Base-by-base conservation (phyloP, 352 stramenopile species). In the Elongisporangium senticosum region DNA sequence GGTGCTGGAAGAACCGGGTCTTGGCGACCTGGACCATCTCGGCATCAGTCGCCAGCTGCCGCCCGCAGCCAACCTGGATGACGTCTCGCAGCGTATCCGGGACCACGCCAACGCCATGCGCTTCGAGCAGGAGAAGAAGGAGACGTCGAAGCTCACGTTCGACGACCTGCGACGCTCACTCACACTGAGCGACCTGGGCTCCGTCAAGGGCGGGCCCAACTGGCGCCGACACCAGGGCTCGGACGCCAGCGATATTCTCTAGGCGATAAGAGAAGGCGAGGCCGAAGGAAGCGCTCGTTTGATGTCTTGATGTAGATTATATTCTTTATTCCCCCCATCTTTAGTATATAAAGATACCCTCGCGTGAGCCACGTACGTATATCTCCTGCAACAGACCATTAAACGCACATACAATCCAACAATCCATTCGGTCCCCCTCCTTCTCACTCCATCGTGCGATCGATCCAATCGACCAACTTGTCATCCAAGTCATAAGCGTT, bases 31-130 rank as follows among this genome's bases (percentile, higher is more conserved):
- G 33, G 33, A 43, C 33, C 33, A 43, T 17, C 33, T 43, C 33
- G 33, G 33, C 33, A 43, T 43, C 33, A 43, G 33, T 43, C 33
- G 33, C 13, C 33, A 43, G 33, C 33, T 43, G 33, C 33, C 33
- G 2, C 33, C 33, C 10, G 33, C 33, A 0, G 33, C 33, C 33
- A 43, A 43, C 13, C 33, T 43, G 33, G 33, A 43, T 10, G 33
- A 43, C 49, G 74, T 86, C 2, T 83, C 74, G 33, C 63, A 57
- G 47, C 74, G 76, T 53, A 83, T 86, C 49, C 79, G 78, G 55
- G 69, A 83, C 39, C 74, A 83, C 53, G 69, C 61, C 26, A 62
- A 53, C 55, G 60, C 68, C 37, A 74, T 71, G 15, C 66, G 71
- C 17, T 49, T 69, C 19, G 73, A 76, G 39, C 69, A 72, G 58